Conservation (phyloP, 148 eudicot species). For the Euryodendron excelsum region DNA sequence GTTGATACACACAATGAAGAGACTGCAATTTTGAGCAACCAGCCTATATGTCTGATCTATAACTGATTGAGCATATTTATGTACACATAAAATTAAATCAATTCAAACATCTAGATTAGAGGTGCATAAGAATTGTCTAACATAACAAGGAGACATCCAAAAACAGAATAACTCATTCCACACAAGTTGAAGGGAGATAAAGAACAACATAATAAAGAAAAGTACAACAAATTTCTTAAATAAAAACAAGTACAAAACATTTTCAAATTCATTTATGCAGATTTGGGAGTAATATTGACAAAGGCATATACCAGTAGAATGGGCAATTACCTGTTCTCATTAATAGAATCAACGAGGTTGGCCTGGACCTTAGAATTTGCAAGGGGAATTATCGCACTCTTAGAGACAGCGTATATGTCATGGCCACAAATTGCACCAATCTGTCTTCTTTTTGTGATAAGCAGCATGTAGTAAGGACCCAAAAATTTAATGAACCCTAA, state of each 20-base stretch:
- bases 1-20: background rate
- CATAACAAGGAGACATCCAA: background rate
- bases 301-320: conserved; percentile 3
- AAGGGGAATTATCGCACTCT: conserved; percentile 72
- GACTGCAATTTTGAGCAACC: conserved; percentile 3
- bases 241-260: background rate
- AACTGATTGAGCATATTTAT: background rate
- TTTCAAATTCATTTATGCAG: background rate
- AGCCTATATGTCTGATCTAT: background rate
- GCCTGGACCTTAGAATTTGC: conserved; percentile 48
- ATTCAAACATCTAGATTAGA: background rate
- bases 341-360: conserved; percentile 33
- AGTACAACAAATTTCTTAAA: background rate
- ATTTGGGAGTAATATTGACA: background rate
- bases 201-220: background rate
- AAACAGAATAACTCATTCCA: background rate
- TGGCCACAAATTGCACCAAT: conserved; percentile 92
- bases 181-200: background rate
- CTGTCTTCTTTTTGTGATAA: conserved; percentile 77
- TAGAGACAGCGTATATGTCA: conserved; percentile 66
- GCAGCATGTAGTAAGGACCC: conserved; percentile 90
- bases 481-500: conserved; percentile 80
- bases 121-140: background rate
- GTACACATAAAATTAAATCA: background rate
- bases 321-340: conserved; percentile 63